Evolutionary conservation across 163 green algal genomes (phyloP).

Genomic region (Trebouxia gelatinosa): DNA sequence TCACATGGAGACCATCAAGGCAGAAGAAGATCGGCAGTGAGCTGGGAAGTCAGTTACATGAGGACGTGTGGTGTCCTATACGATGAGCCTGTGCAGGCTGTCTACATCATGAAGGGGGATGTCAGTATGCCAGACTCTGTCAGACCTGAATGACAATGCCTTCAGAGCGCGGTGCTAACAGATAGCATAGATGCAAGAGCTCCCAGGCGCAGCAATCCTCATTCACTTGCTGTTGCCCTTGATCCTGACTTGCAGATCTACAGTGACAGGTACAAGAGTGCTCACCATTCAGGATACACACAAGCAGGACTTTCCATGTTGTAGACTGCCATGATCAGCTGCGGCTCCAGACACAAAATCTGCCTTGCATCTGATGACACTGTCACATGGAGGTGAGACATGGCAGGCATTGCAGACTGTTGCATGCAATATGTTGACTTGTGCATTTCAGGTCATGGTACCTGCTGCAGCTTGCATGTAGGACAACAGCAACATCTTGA

Average conservation of each 20-base stretch:
- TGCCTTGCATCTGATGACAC: background rate
- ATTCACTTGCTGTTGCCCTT: background rate
- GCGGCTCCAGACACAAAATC: background rate
- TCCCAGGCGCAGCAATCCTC: conserved; percentile 23
- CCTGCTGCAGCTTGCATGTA: background rate
- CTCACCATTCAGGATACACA: background rate
- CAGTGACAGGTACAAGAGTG: background rate
- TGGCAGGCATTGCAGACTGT: background rate
- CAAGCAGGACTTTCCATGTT: background rate
- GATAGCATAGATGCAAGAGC: conserved; percentile 20
- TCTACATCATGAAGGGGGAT: background rate
- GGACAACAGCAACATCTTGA: conserved; percentile 2
- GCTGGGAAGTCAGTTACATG: no score
- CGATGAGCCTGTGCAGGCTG: no score
- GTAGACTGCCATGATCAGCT: background rate
- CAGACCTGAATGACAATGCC: background rate
- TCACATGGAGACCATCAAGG: background rate
- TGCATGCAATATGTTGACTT: background rate
- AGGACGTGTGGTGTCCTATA: no score
- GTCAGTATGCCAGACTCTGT: background rate
- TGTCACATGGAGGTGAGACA: background rate
- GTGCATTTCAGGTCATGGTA: background rate
- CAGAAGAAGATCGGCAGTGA: background rate
- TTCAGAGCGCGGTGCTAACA: background rate
- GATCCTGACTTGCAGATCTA: background rate